Conservation (phyloP, 768 basidiomycete species). For the Mycena albidolilacea region DNA sequence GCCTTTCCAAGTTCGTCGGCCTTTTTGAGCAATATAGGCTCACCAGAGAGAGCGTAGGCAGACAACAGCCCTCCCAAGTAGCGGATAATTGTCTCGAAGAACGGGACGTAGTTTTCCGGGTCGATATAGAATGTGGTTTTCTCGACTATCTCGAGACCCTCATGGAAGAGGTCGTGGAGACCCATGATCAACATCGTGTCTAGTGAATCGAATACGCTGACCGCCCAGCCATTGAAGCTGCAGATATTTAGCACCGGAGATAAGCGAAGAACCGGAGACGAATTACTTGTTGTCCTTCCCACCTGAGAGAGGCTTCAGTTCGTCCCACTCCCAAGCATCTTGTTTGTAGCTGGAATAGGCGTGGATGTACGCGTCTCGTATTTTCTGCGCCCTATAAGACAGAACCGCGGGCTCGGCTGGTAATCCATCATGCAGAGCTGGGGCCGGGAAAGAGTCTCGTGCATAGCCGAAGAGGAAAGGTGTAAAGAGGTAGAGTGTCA, state of each 20-base stretch:
- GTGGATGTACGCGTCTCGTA: constrained; percentile 69
- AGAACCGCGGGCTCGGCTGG: constrained; percentile 5
- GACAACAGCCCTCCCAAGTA: constrained; percentile 88
- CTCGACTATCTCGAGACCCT: constrained; percentile 66
- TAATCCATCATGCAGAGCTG: neutral
- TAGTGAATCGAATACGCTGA: constrained; percentile 82
- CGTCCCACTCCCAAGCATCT: constrained; percentile 68
- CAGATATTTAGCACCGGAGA: constrained; percentile 6
- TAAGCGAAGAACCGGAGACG: constrained; percentile 19
- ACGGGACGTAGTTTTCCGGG: constrained; percentile 58
- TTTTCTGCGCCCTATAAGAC: constrained; percentile 41
- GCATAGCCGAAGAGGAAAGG: constrained; percentile 32
- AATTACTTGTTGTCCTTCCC: constrained; percentile 64
- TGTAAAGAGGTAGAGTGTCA: constrained; percentile 32
- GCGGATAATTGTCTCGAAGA: constrained; percentile 88
- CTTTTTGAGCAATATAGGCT: constrained; percentile 71
- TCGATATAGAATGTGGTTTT: constrained; percentile 59
- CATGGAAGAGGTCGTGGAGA: constrained; percentile 75
- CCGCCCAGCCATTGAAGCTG: constrained; percentile 70
- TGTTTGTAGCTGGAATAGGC: constrained; percentile 68
- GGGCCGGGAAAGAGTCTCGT: constrained; percentile 6
- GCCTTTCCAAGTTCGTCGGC: constrained; percentile 82
- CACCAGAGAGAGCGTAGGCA: constrained; percentile 81
- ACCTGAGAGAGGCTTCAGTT: constrained; percentile 64
- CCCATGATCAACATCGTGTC: constrained; percentile 90